Evolutionary conservation across 1,139 yeast genomes (phyloP).

Genomic region (Taphrina deformans): DNA sequence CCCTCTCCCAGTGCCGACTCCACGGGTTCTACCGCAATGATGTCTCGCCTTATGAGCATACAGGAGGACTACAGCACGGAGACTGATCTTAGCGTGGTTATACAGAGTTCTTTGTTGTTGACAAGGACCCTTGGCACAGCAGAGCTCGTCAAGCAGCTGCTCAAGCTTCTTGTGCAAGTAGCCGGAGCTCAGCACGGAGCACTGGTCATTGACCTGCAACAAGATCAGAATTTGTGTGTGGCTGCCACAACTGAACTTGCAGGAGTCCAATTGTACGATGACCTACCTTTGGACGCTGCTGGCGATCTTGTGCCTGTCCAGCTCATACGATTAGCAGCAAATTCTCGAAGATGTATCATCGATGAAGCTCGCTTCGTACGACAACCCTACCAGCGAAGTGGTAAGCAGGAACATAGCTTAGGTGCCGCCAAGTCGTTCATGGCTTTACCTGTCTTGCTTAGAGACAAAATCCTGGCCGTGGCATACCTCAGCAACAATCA

Average conservation of each 20-base stretch:
- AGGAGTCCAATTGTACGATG: conserved; percentile 26
- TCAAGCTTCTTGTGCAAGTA: conserved; percentile 38
- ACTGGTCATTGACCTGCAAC: conserved; percentile 32
- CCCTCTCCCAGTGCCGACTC: background rate
- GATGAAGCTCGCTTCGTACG: conserved; percentile 32
- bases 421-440: conserved; percentile 21
- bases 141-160: conserved; percentile 35
- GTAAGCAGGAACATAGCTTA: conserved; percentile 21
- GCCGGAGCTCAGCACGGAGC: conserved; percentile 39
- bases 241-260: conserved; percentile 37
- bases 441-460: conserved; percentile 17
- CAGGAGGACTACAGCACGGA: conserved; percentile 5
- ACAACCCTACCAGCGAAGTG: conserved; percentile 35
- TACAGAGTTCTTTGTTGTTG: conserved; percentile 18
- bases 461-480: conserved; percentile 35
- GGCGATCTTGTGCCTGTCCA: conserved; percentile 30
- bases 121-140: background rate
- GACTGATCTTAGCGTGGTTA: conserved; percentile 11
- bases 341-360: conserved; percentile 36
- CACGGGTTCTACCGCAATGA: background rate
- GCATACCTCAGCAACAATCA: conserved; percentile 39
- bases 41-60: background rate
- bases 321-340: conserved; percentile 36
- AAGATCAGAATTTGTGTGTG: conserved; percentile 35
- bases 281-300: conserved; percentile 32